phyloP scores from a whole-genome alignment of 805 yeast genomes.

The Crinitomyces ghanaensis region DNA sequence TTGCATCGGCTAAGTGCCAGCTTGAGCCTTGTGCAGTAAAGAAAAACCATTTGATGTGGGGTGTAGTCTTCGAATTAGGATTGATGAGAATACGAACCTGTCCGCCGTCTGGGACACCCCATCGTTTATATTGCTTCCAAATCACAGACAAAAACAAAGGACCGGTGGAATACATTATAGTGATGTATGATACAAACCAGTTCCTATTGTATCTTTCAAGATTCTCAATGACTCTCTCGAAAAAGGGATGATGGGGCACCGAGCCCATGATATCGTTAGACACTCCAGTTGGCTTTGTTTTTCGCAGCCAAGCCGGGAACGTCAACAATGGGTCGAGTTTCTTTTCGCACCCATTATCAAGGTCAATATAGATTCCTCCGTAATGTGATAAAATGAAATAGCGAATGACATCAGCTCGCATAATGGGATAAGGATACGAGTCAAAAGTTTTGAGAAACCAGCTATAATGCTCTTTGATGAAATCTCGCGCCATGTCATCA shows the following conservation, averaged over 20 bases:
- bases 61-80: conserved; percentile 43
- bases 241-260: conserved; percentile 78
- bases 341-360: conserved; percentile 80
- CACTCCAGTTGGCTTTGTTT: conserved; percentile 82
- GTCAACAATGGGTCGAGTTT: conserved; percentile 69
- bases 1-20: conserved; percentile 88
- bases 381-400: conserved; percentile 73
- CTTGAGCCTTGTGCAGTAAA: conserved; percentile 73
- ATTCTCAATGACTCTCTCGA: conserved; percentile 53
- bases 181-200: conserved; percentile 78
- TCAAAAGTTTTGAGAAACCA: conserved; percentile 82
- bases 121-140: conserved; percentile 78
- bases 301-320: conserved; percentile 77
- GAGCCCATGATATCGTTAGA: conserved; percentile 92
- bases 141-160: conserved; percentile 77
- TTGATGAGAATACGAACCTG: conserved; percentile 67
- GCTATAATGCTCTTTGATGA: conserved; percentile 66
- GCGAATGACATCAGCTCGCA: conserved; percentile 84
- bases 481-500: conserved; percentile 67
- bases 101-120: conserved; percentile 52
- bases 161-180: conserved; percentile 90
- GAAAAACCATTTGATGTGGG: conserved; percentile 43
- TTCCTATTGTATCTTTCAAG: conserved; percentile 54
- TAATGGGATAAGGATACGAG: conserved; percentile 65
- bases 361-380: conserved; percentile 85